Evolutionary conservation across 768 basidiomycete species (phyloP).

Genomic region (Daedaleopsis sinensis): DNA sequence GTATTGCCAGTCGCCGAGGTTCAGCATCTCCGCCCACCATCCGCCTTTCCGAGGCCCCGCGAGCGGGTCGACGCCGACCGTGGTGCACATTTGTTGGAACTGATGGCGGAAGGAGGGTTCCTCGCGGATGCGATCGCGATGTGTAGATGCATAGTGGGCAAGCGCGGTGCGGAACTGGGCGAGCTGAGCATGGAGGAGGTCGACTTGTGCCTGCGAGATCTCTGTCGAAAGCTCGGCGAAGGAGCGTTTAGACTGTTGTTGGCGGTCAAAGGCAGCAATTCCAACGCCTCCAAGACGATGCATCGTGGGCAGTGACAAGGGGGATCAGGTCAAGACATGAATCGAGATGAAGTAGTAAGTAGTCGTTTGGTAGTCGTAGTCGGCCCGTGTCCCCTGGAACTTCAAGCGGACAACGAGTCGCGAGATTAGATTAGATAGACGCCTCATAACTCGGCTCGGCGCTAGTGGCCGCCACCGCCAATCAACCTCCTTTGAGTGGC

Average conservation of each 20-base stretch:
- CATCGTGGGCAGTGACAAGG: slow-evolving; percentile 42
- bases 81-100: slow-evolving; percentile 95
- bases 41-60: slow-evolving; percentile 84
- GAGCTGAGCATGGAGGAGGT: slow-evolving; percentile 80
- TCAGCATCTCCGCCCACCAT: slow-evolving; percentile 90
- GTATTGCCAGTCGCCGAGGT: slow-evolving; percentile 92
- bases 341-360: background rate
- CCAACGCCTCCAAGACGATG: slow-evolving; percentile 81
- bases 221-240: slow-evolving; percentile 82
- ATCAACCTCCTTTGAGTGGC: background rate
- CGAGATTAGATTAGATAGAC: background rate
- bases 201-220: slow-evolving; percentile 76
- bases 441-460: background rate
- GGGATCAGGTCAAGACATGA: background rate
- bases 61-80: slow-evolving; percentile 93
- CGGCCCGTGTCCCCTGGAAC: too few relatives aligned
- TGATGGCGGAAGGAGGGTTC: slow-evolving; percentile 89
- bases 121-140: slow-evolving; percentile 80
- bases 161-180: slow-evolving; percentile 83
- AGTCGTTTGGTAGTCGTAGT: too few relatives aligned
- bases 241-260: slow-evolving; percentile 77
- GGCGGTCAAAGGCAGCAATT: slow-evolving; percentile 87
- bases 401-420: too few relatives aligned
- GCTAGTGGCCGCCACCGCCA: too few relatives aligned
- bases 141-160: slow-evolving; percentile 76